Evolutionary conservation across 768 basidiomycete genomes (phyloP).

Genomic region (Pisolithus microcarpus): DNA sequence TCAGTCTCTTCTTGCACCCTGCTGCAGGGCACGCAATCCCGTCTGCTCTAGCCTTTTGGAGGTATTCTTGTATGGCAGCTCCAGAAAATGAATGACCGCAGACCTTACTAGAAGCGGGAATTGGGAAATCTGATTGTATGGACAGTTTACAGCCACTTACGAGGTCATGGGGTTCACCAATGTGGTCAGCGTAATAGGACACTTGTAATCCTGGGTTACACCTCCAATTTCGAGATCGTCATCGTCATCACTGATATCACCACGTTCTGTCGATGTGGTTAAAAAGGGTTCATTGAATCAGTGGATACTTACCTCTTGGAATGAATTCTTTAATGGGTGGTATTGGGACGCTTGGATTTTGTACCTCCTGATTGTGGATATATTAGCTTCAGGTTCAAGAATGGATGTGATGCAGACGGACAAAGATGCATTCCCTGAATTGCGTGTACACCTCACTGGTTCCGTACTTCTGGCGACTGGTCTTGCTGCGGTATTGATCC

Average conservation of each 20-base stretch:
- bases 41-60: slow-evolving; percentile 30
- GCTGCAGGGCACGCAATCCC: slow-evolving; percentile 58
- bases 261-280: slow-evolving; percentile 48
- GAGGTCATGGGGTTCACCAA: slow-evolving; percentile 75
- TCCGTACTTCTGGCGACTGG: slow-evolving; percentile 73
- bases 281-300: not conserved
- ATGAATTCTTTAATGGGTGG: slow-evolving; percentile 74
- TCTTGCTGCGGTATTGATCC: slow-evolving; percentile 49
- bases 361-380: slow-evolving; percentile 45
- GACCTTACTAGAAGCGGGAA: slow-evolving; percentile 35
- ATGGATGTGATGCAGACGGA: slow-evolving; percentile 27
- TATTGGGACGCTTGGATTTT: slow-evolving; percentile 59
- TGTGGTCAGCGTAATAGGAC: slow-evolving; percentile 66
- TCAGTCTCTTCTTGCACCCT: slow-evolving; percentile 61
- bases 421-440: slow-evolving; percentile 65
- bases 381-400: slow-evolving; percentile 6
- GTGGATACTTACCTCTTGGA: slow-evolving; percentile 44
- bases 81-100: slow-evolving; percentile 84
- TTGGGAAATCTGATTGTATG: not conserved
- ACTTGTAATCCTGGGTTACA: slow-evolving; percentile 73
- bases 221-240: slow-evolving; percentile 89
- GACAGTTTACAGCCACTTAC: slow-evolving; percentile 38
- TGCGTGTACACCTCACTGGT: slow-evolving; percentile 50
- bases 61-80: slow-evolving; percentile 59
- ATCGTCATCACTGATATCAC: slow-evolving; percentile 76